phyloP scores from a whole-genome alignment of 1,284 basidiomycete genomes.

The Malassezia obtusa region DNA sequence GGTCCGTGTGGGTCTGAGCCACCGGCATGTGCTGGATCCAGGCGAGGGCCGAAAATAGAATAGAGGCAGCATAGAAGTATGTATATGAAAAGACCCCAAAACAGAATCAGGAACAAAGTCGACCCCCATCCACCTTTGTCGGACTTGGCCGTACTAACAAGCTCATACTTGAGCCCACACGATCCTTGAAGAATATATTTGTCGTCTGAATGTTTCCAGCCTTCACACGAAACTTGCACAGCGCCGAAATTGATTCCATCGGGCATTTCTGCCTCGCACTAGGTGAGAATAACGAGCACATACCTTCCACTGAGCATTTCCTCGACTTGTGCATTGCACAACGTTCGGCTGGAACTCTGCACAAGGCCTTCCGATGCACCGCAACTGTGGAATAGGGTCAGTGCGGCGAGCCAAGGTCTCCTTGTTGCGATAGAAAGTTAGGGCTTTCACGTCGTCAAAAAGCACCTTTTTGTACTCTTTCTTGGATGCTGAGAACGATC shows the following conservation, averaged over 20 bases:
- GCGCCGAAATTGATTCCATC: constrained; percentile 4
- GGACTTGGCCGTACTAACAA: background rate
- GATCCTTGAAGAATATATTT: constrained; percentile 10
- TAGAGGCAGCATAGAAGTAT: constrained; percentile 12
- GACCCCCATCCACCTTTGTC: background rate
- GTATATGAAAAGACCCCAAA: constrained; percentile 9
- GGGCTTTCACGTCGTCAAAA: constrained; percentile 3
- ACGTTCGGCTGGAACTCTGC: background rate
- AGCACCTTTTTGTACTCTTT: background rate
- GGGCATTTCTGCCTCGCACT: constrained; percentile 14
- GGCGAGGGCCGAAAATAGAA: background rate
- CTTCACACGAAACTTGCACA: constrained; percentile 16
- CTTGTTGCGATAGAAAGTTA: constrained; percentile 3
- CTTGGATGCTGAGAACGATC: background rate
- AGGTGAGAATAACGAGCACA: background rate
- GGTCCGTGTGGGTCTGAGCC: background rate
- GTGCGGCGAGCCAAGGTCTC: constrained; percentile 8
- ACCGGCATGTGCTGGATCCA: background rate
- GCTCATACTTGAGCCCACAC: constrained; percentile 11
- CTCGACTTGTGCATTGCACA: constrained; percentile 6
- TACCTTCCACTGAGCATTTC: constrained; percentile 13
- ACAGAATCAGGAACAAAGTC: constrained; percentile 2
- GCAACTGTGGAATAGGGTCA: constrained; percentile 11
- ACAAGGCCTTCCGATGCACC: constrained; percentile 10
- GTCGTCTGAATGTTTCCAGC: constrained; percentile 8